phyloP scores from a whole-genome alignment of 2,329 filamentous ascomycete genomes.

The Trichoderma citrinoviride region DNA sequence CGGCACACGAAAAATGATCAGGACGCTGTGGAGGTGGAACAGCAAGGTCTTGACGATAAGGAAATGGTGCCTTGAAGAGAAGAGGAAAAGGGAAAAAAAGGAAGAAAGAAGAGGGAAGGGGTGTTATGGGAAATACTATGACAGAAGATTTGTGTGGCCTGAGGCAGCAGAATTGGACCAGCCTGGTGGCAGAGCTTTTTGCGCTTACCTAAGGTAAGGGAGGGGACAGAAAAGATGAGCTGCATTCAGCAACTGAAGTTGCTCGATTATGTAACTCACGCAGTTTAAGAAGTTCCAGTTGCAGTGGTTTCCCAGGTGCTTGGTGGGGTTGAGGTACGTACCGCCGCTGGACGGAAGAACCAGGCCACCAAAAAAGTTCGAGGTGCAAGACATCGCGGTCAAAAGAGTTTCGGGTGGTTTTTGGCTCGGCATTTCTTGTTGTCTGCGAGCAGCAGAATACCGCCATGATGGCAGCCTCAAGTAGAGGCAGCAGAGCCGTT shows the following conservation, averaged over 20 bases:
- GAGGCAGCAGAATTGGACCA: constrained; percentile 25
- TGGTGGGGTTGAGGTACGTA: constrained; percentile 21
- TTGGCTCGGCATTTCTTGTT: background rate
- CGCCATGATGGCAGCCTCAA: constrained; percentile 50
- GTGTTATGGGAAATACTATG: constrained; percentile 9
- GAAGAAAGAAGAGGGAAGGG: constrained; percentile 5
- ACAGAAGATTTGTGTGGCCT: no score
- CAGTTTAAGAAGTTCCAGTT: no score
- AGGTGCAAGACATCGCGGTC: constrained; percentile 22
- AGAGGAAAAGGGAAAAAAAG: constrained; percentile 37
- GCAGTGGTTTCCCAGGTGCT: background rate
- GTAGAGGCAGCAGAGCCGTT: constrained; percentile 53
- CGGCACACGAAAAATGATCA: constrained; percentile 89
- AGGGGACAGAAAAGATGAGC: no score
- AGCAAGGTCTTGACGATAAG: constrained; percentile 88
- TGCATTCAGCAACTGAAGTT: background rate
- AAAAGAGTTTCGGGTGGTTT: constrained; percentile 1
- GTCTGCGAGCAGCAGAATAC: constrained; percentile 21
- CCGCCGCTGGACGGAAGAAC: constrained; percentile 10
- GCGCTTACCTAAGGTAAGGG: background rate
- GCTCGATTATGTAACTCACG: constrained; percentile 22
- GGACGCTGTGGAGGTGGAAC: constrained; percentile 67
- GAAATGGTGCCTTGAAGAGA: constrained; percentile 67
- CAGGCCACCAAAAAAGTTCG: constrained; percentile 28
- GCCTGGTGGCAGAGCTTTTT: background rate